Base-by-base conservation (phyloP, 78 protist species). In the Emiliania huxleyi region DNA sequence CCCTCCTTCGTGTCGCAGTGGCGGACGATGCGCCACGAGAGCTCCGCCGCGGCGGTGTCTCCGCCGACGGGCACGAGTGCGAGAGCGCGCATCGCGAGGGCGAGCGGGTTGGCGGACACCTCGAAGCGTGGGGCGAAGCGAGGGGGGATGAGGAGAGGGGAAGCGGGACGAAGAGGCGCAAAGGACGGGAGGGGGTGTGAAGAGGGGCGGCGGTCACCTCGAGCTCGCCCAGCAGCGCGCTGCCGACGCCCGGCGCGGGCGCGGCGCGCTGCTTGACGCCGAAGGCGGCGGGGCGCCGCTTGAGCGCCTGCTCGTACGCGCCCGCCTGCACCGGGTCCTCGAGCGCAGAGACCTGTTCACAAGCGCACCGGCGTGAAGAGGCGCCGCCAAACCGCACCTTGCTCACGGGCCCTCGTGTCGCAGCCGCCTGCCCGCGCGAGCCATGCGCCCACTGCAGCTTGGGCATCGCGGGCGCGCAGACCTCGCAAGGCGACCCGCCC, bases 291-390 rank as follows among this genome's bases (percentile, higher is more conserved):
- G 94, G 94, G 33, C 90, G 75, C n/a, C 12, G 29, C 79, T 92
- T 92, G 69, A 92, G 91, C 40, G 77, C 46, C 45, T 55, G 88
- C 40, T 92, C 94, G 87, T 90, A 90, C 42, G 55, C 93, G 8
- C 55, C 79, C 0, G 93, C 93, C 37, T 77, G 43, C 45, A 26
- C 37, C 25, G 46, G 79, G 75, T 71, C 84, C 84, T 90, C 93
- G 84, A 75, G 15, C n/a, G 84, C 45, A 25, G 1, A 22, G 29
- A 75, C 12, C 84, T 38, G 43, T n/a, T n/a, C n/a, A n/a, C n/a
- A n/a, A n/a, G n/a, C n/a, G 52, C n/a, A n/a, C n/a, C n/a, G n/a
- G n/a, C n/a, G n/a, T n/a, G n/a, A n/a, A n/a, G n/a, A n/a, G n/a
- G n/a, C n/a, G n/a, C n/a, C n/a, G n/a, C n/a, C n/a, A n/a, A n/a